Evolutionary conservation across 2,329 filamentous ascomycete genomes (phyloP).

Genomic region (Fusarium sublunatum): DNA sequence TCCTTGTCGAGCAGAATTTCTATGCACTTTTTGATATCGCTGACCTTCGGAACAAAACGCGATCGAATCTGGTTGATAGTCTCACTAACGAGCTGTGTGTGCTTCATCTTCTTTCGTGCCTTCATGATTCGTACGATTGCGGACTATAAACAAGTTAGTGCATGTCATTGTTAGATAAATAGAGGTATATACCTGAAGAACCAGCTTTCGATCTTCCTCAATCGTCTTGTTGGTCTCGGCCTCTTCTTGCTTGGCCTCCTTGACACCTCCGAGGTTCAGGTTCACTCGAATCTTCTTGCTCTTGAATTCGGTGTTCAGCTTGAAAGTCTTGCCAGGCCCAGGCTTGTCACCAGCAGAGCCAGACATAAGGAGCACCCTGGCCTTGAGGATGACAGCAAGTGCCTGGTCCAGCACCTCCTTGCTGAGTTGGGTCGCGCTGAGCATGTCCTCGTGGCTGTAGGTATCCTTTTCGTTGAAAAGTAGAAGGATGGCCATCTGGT

Average conservation of each 20-base stretch:
- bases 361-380: conserved; percentile 82
- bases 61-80: conserved; percentile 95
- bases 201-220: conserved; percentile 94
- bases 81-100: conserved; percentile 91
- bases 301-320: conserved; percentile 94
- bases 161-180: not conserved
- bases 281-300: conserved; percentile 99
- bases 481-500: conserved; percentile 95
- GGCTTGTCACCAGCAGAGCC: conserved; percentile 78
- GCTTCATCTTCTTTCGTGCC: conserved; percentile 98
- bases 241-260: conserved; percentile 94
- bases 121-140: conserved; percentile 99
- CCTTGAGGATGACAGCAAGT: conserved; percentile 87
- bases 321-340: conserved; percentile 81
- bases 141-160: conserved; percentile 69
- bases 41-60: conserved; percentile 91
- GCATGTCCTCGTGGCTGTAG: conserved; percentile 88
- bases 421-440: conserved; percentile 80
- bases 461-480: conserved; percentile 93
- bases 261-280: conserved; percentile 92
- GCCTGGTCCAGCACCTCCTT: conserved; percentile 88
- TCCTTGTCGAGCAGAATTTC: conserved; percentile 99
- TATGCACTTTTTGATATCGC: conserved; percentile 99
- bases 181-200: conserved; percentile 83
- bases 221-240: conserved; percentile 99